These are phyloP conservation scores for Linderina pennispora DNA, from an alignment of 192 early-diverging fungal species.

Conservation along the genomic window DNA sequence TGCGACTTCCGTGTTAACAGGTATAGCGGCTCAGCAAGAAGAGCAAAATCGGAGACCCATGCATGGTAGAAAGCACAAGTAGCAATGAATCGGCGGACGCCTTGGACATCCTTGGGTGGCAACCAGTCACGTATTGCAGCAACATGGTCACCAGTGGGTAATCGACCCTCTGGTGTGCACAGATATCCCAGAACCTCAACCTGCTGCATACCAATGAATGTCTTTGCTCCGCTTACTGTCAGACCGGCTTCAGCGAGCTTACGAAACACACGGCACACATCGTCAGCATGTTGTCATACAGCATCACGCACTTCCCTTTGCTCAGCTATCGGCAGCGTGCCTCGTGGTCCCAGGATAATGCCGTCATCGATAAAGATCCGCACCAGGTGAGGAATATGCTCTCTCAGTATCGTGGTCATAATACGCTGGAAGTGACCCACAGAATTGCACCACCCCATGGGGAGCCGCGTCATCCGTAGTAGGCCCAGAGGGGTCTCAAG, in stretches of 20 bases:
- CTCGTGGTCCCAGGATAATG: background rate
- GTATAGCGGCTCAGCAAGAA: background rate
- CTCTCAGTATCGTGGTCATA: background rate
- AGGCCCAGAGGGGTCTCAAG: slow-evolving; percentile 1
- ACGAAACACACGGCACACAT: background rate
- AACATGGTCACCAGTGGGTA: background rate
- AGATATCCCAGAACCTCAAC: background rate
- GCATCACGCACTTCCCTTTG: background rate
- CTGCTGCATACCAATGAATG: background rate
- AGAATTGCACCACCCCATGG: slow-evolving; percentile 5
- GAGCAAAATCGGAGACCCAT: background rate
- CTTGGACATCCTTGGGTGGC: background rate
- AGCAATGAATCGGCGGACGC: background rate
- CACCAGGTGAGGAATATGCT: background rate
- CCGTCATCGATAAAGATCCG: slow-evolving; percentile 5
- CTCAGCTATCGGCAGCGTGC: background rate
- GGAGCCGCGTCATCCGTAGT: slow-evolving; percentile 1
- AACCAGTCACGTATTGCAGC: background rate
- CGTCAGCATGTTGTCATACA: too few relatives aligned
- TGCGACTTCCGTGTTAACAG: background rate
- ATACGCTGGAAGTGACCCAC: slow-evolving; percentile 1
- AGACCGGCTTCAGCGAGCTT: background rate
- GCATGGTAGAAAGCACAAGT: background rate
- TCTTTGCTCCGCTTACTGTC: background rate
- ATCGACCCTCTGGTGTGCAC: background rate